Evolutionary conservation across 176 grass and related monocot species (phyloP).

Genomic region (Canna indica): DNA sequence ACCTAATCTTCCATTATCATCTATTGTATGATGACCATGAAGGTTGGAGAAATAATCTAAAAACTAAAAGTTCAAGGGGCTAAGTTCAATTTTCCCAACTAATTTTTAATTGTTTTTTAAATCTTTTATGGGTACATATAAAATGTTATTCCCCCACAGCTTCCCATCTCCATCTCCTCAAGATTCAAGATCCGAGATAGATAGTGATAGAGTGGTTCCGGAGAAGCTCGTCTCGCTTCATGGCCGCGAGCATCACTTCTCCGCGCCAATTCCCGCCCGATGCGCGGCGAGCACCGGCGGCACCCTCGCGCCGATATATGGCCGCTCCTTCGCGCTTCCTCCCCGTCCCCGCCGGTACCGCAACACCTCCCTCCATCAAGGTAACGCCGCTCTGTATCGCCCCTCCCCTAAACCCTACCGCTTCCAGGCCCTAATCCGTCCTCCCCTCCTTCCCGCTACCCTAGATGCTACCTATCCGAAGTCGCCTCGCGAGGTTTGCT

Average conservation of each 20-base stretch:
- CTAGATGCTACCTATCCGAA: slow-evolving; percentile 21
- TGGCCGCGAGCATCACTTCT: background rate
- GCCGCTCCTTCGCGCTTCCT: background rate
- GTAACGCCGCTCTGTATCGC: slow-evolving; percentile 2
- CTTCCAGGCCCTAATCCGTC: background rate
- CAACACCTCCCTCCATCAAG: background rate
- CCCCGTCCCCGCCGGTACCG: background rate
- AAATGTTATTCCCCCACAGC: too few species aligned
- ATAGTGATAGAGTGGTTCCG: background rate
- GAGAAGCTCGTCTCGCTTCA: background rate
- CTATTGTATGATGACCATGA: too few species aligned
- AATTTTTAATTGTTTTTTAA: too few species aligned
- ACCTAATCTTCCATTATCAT: too few species aligned
- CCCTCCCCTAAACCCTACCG: background rate
- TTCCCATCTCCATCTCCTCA: too few species aligned
- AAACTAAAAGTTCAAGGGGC: too few species aligned
- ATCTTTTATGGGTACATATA: too few species aligned
- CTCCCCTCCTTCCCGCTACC: slow-evolving; percentile 4
- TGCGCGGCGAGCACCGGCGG: background rate
- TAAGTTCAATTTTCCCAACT: too few species aligned
- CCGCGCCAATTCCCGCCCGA: background rate
- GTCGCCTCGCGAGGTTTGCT: background rate
- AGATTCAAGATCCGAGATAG: background rate
- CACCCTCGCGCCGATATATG: background rate
- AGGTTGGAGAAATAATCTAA: too few species aligned